Conservation (phyloP, 2,329 filamentous ascomycete species). For the Aspergillaceae sp. region DNA sequence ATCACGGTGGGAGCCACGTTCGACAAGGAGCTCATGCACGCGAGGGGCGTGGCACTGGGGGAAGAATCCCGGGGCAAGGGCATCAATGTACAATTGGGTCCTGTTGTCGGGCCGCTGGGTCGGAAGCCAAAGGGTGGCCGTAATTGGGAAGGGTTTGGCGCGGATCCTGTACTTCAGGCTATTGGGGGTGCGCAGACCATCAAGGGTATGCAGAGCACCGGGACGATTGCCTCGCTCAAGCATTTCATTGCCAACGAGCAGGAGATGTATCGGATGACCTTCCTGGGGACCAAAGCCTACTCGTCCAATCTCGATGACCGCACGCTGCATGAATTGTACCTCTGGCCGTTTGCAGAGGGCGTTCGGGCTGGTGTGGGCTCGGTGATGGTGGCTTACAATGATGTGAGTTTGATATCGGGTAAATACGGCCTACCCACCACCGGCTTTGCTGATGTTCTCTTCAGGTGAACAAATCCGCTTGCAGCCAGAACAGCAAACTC, state of each 20-base stretch:
- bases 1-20: constrained; percentile 68
- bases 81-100: constrained; percentile 61
- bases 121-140: constrained; percentile 64
- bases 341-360: constrained; percentile 45
- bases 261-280: constrained; percentile 43
- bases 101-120: constrained; percentile 61
- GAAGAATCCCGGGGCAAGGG: constrained; percentile 67
- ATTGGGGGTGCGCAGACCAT: constrained; percentile 45
- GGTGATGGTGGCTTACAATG: constrained; percentile 37
- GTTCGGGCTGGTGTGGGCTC: constrained; percentile 41
- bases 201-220: constrained; percentile 48
- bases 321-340: constrained; percentile 38
- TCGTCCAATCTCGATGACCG: constrained; percentile 45
- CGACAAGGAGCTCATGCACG: constrained; percentile 62
- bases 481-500: constrained; percentile 59
- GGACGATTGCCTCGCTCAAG: constrained; percentile 50
- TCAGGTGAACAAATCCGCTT: constrained; percentile 57
- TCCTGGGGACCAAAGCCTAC: constrained; percentile 27
- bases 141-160: constrained; percentile 67
- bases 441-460: no score
- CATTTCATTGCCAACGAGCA: constrained; percentile 47
- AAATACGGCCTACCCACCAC: no score
- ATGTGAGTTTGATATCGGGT: constrained; percentile 18
- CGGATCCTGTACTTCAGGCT: constrained; percentile 58
- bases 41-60: constrained; percentile 59